A percentile compares a stretch with the other conserved stretches of the same genome.
Evolutionary conservation across 1,284 basidiomycete genomes (phyloP).

Genomic region (Pyrrhoderma noxium): DNA sequence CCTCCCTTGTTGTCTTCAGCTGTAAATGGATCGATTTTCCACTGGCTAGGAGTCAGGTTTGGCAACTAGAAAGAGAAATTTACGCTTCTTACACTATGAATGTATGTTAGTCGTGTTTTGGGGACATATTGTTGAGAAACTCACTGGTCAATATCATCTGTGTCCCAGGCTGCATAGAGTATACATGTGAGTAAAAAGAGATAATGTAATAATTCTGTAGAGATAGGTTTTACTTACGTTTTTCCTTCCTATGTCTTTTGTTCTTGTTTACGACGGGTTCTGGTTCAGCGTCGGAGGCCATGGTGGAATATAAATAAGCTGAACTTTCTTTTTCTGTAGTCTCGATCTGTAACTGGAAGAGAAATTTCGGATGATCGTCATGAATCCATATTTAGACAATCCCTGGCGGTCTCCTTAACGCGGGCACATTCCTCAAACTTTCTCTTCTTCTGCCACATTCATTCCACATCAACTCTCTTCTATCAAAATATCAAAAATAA

Average conservation of each 20-base stretch:
- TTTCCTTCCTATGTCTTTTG: slow-evolving; percentile 85
- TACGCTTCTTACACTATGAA: slow-evolving; percentile 26
- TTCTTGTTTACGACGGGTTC: slow-evolving; percentile 61
- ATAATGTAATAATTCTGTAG: too few relatives aligned
- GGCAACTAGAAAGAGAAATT: background rate
- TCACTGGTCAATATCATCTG: slow-evolving; percentile 97
- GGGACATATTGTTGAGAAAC: slow-evolving; percentile 25
- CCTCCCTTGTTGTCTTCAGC: slow-evolving; percentile 71
- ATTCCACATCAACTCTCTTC: background rate
- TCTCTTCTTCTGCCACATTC: background rate
- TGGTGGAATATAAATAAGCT: slow-evolving; percentile 23
- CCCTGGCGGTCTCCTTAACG: background rate
- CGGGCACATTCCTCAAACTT: background rate
- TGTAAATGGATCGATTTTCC: slow-evolving; percentile 83
- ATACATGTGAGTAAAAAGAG: background rate
- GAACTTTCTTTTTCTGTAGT: too few relatives aligned
- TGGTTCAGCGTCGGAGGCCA: slow-evolving; percentile 40
- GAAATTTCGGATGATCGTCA: too few relatives aligned
- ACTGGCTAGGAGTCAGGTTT: slow-evolving; percentile 39
- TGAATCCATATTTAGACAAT: too few relatives aligned
- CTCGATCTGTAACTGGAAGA: too few relatives aligned
- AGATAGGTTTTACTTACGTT: slow-evolving; percentile 73
- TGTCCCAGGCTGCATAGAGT: slow-evolving; percentile 81
- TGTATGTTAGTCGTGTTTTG: slow-evolving; percentile 21
- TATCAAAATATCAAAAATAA: background rate